Base-by-base conservation (phyloP, 371 early-diverging fungal species). In the Mortierella sp. region DNA sequence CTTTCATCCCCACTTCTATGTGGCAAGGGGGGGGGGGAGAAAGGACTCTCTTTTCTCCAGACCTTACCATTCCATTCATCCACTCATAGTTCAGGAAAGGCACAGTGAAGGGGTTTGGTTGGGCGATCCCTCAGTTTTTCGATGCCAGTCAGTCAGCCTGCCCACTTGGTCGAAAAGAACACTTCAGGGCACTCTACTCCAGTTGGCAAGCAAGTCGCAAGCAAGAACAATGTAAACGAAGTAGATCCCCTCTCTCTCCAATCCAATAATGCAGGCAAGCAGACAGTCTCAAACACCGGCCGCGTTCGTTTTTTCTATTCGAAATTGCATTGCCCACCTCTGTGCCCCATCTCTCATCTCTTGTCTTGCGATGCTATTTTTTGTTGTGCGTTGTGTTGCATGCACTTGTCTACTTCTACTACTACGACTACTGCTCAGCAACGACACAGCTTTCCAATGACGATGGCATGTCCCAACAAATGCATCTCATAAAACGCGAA, bases 101-200 rank as follows among this genome's bases (percentile, higher is more conserved):
- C 21, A 21, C 3, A 21, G 38, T 38, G 45, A 71, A 71, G 38
- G 72, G 72, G 72, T 48, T 44, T 71, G 72, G 72, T 48, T 44
- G 44, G 72, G 72, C 72, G 72, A 47, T 44, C 72, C 4, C 68
- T 21, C 9, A 3, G 34, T 7, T 38, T 34, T 65, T 65, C 38
- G 68, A 65, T 65, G 34, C 68, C 68, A 65, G 68, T 21, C 63
- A 31, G 0, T 28, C 28, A 9, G 7, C 42, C 42, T 3, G 42
- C 42, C 42, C 1, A 5, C 42, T 38, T 38, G 8, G 58, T 58
- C 58, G 31, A 58, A 28, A 47, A 47, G 47, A 47, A 47, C 47
- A 47, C 47, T 10, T 0, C 47, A 47, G 0, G 13, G 13, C 47
- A 47, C 47, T 47, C 13, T 9, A 47, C 16, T 14, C 14, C 50